phyloP scores from a whole-genome alignment of 768 basidiomycete genomes.

The Lentinula sp. region DNA sequence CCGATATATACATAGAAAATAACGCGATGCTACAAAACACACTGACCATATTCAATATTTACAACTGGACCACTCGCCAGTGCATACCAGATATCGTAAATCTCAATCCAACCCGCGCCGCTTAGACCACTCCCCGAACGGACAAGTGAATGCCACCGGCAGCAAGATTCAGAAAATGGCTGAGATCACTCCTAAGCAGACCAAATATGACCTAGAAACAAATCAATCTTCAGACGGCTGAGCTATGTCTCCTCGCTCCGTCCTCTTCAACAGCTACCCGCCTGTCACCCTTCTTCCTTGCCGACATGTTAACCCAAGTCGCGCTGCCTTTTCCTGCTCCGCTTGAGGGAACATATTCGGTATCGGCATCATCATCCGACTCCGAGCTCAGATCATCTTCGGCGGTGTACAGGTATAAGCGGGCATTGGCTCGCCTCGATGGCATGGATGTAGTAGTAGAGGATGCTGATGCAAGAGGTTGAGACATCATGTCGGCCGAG shows the following conservation, averaged over 20 bases:
- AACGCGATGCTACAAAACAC: not conserved
- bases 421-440: not conserved
- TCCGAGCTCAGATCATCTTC: not conserved
- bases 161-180: too few species aligned
- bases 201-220: not conserved
- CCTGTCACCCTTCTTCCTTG: not conserved
- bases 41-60: not conserved
- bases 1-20: too few species aligned
- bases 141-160: too few species aligned
- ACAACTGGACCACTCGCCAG: not conserved
- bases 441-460: not conserved
- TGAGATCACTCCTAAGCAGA: not conserved
- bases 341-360: not conserved
- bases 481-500: not conserved
- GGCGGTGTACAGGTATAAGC: not conserved
- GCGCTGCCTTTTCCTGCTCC: not conserved
- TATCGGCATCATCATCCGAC: slow-evolving; percentile 3
- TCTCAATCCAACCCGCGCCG: not conserved
- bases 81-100: not conserved
- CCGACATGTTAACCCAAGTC: not conserved
- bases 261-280: not conserved
- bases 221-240: not conserved
- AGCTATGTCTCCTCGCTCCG: slow-evolving; percentile 1
- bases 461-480: not conserved
- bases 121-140: not conserved